Conservation (phyloP, 768 basidiomycete species). For the Serendipita sp. region DNA sequence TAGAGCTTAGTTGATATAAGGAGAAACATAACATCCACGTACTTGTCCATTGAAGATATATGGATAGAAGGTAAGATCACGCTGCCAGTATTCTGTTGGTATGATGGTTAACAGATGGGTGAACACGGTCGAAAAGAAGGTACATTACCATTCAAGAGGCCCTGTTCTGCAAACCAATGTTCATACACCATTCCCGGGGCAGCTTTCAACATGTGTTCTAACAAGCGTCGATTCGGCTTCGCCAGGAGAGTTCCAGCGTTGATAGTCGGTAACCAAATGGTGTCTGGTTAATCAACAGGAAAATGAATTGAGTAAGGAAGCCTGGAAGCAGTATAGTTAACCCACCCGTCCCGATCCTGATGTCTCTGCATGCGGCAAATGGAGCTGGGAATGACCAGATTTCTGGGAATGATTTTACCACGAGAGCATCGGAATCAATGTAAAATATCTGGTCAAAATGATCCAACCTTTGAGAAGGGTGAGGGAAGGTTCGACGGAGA, state of each 20-base stretch:
- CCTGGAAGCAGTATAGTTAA: too few species aligned
- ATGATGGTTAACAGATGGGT: neutral
- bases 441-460: constrained; percentile 7
- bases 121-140: too few species aligned
- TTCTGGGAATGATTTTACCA: constrained; percentile 6
- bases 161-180: constrained; percentile 6
- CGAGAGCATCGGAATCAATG: constrained; percentile 8
- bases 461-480: neutral
- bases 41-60: constrained; percentile 9
- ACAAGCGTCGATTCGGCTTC: constrained; percentile 4
- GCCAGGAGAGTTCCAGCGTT: constrained; percentile 7
- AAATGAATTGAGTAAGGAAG: neutral
- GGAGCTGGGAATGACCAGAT: constrained; percentile 7
- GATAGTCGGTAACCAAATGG: constrained; percentile 6
- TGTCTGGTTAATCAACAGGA: neutral
- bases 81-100: constrained; percentile 7
- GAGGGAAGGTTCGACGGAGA: too few species aligned
- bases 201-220: constrained; percentile 6
- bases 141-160: neutral
- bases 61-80: constrained; percentile 4
- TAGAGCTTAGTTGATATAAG: neutral
- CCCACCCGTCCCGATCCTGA: constrained; percentile 2
- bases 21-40: too few species aligned
- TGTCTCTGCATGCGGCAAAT: constrained; percentile 4
- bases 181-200: constrained; percentile 6